A percentile compares a stretch with the other conserved stretches of the same genome.
Conservation (phyloP, 2,329 filamentous ascomycete genomes). For the Calcarisporium arbuscula region DNA sequence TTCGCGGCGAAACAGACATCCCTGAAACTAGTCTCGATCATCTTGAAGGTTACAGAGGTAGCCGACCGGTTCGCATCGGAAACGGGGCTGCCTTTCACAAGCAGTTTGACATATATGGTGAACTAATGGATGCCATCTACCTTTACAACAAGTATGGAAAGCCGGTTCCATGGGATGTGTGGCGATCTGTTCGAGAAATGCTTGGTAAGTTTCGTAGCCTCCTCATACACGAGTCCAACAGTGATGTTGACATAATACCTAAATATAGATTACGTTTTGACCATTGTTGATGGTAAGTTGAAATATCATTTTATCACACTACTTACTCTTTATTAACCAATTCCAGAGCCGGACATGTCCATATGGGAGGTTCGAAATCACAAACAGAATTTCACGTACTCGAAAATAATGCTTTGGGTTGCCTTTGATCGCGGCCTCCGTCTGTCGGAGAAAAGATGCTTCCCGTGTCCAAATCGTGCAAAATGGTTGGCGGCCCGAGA, state of each 20-base stretch:
- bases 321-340: conserved; percentile 9
- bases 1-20: conserved; percentile 67
- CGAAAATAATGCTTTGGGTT: conserved; percentile 81
- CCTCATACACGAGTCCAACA: background rate
- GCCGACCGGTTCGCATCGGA: conserved; percentile 66
- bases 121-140: conserved; percentile 72
- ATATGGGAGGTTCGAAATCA: conserved; percentile 76
- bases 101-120: conserved; percentile 75
- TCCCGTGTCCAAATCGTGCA: conserved; percentile 64
- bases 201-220: conserved; percentile 32
- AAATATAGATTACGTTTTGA: conserved; percentile 58
- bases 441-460: conserved; percentile 66
- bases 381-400: conserved; percentile 73
- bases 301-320: background rate
- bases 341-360: conserved; percentile 65
- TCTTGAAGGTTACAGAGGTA: conserved; percentile 66
- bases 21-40: conserved; percentile 64
- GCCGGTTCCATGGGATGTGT: conserved; percentile 70
- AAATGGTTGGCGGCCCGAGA: conserved; percentile 64
- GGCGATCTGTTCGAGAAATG: conserved; percentile 64
- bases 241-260: background rate
- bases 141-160: conserved; percentile 76
- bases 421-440: conserved; percentile 70
- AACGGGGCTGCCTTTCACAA: conserved; percentile 72
- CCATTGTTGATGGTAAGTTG: conserved; percentile 50